A percentile compares a stretch with the other conserved stretches of the same genome.
These are phyloP conservation scores for Puccinia horiana DNA, from an alignment of 1,284 basidiomycete genomes.

Conservation along the genomic window DNA sequence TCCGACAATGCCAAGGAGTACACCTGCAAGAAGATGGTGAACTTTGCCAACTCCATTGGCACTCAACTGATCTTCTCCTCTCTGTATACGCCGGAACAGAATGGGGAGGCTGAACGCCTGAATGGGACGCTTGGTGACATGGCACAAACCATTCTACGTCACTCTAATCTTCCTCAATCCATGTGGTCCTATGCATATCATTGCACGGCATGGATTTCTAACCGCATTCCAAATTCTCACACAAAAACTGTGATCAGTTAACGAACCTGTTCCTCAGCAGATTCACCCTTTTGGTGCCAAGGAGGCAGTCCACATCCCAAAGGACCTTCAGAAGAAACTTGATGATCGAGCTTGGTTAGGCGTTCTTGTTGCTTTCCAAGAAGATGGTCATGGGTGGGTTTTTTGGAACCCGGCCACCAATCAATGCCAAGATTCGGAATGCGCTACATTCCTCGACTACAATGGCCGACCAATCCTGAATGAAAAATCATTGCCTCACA, in stretches of 20 bases:
- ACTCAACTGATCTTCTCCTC: not conserved
- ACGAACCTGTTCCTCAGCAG: not conserved
- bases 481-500: not conserved
- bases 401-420: conserved; percentile 15
- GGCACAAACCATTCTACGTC: not conserved
- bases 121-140: conserved; percentile 18
- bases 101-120: conserved; percentile 8
- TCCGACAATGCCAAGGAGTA: conserved; percentile 20
- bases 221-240: conserved; percentile 9
- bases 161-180: not conserved
- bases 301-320: conserved; percentile 4
- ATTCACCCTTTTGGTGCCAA: conserved; percentile 3
- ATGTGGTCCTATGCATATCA: conserved; percentile 15
- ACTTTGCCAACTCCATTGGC: not conserved
- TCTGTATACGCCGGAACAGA: conserved; percentile 11
- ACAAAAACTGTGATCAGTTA: not conserved
- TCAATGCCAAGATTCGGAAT: not conserved
- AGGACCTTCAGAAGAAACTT: not conserved
- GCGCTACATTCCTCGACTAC: conserved; percentile 1
- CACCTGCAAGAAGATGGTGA: not conserved
- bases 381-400: not conserved
- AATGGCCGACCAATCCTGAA: not conserved
- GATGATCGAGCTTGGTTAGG: not conserved
- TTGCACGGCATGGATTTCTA: not conserved
- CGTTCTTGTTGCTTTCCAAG: not conserved